A percentile compares a stretch with the other conserved stretches of the same genome.
Conservation (phyloP, 2,329 filamentous ascomycete genomes). For the Trichoderma lentiforme region DNA sequence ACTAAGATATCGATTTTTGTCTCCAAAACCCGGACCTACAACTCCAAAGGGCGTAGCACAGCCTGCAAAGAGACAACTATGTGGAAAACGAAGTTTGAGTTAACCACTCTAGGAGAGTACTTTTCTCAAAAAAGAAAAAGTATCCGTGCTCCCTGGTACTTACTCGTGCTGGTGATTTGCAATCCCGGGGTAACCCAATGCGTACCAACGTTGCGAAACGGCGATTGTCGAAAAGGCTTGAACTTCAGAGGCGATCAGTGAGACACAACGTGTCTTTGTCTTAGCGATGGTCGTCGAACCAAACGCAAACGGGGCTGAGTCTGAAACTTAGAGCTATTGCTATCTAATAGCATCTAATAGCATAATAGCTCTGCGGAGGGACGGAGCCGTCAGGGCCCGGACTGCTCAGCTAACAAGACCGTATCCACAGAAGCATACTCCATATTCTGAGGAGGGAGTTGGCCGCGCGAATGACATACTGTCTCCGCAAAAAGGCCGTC, state of each 20-base stretch:
- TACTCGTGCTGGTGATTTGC: not conserved
- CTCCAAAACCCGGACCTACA: not conserved
- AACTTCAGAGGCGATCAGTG: not conserved
- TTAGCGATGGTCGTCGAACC: not conserved
- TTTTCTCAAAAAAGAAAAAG: not conserved
- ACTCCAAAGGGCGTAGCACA: not conserved
- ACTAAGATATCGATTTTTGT: not conserved
- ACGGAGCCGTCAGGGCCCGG: not conserved
- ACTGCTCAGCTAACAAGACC: not conserved
- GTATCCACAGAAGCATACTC: conserved; percentile 49
- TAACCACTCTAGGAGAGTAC: not conserved
- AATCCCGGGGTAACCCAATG: not conserved
- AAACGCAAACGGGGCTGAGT: not conserved
- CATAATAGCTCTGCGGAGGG: not conserved
- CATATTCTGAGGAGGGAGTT: conserved; percentile 73
- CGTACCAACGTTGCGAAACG: not conserved
- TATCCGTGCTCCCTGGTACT: not conserved
- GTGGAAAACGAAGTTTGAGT: not conserved
- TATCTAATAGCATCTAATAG: not conserved
- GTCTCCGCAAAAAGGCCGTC: conserved; percentile 82
- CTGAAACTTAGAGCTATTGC: not conserved
- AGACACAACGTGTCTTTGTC: not conserved
- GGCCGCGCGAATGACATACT: conserved; percentile 56
- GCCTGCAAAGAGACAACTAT: not conserved
- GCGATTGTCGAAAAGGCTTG: not conserved